Evolutionary conservation across 116 monocot genomes (phyloP), one percentile per base, ranked within the genome.

Genomic region (Posidonia oceanica): DNA sequence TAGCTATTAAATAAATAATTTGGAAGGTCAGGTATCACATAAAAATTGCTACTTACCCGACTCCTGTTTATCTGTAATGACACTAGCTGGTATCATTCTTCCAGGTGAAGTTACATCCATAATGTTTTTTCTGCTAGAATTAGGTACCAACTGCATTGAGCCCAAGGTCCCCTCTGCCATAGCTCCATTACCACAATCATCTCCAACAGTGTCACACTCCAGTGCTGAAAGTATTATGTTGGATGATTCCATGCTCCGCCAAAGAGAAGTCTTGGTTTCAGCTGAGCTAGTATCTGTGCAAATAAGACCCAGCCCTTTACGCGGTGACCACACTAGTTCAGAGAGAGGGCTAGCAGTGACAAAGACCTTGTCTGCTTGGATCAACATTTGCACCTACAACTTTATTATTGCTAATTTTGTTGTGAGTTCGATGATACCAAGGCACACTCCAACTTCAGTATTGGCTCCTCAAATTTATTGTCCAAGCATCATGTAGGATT

Each of bases 251-350:
- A 80, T 74, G 63, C 71, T 85, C 83, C 83, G 83, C 42, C 71
- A 64, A 74, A 80, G 66, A 55, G 83, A 74, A 15, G 75, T 69
- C 51, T 76, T 80, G 22, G 76, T 79, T 72, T 72, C 70, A 41
- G 64, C 60, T 37, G 74, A 51, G 39, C 75, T 74, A 4, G 77
- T 75, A 61, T 64, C 63, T 23, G 75, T 67, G 69, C 69, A 75
- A 76, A 76, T 84, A 71, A 82, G 65, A 71, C 78, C 71, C 36
- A 85, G 69, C 80, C 83, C 80, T 71, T 83, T 71, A 36, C 69
- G 48, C 57, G 80, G 78, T 54, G 78, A 82, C 84, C 84, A 82
- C 18, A 78, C 81, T 22, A 88, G 73, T 77, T 85, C 85, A 60
- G 80, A 82, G 53, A 85, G 52, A 59, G 85, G 80, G 67, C 63